Evolutionary conservation across 306 rosid species (phyloP).

Genomic region (Crataegus laevigata): DNA sequence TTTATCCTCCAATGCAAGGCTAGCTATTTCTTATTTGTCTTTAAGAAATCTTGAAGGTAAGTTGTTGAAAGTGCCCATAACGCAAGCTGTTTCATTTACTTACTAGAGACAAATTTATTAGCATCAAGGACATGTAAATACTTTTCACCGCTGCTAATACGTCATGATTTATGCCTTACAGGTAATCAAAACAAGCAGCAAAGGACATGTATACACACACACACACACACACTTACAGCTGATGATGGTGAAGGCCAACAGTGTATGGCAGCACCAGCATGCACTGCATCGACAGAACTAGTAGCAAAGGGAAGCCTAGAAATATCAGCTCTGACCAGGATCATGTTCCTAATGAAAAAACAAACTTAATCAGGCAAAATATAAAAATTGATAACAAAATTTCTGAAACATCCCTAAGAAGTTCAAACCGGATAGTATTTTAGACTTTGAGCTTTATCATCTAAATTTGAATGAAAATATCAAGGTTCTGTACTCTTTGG

Average conservation of each 20-base stretch:
- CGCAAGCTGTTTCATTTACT: not conserved
- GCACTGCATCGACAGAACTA: conserved; percentile 81
- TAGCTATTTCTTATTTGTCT: too few relatives aligned
- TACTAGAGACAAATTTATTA: not conserved
- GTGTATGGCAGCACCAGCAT: conserved; percentile 93
- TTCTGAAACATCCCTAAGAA: too few relatives aligned
- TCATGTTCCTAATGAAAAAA: conserved; percentile 40
- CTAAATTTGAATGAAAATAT: conserved; percentile 7
- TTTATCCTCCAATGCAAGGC: too few relatives aligned
- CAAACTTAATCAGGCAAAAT: conserved; percentile 9
- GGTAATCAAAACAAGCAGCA: conserved; percentile 10
- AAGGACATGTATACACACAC: not conserved
- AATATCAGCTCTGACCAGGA: conserved; percentile 86
- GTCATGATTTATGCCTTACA: not conserved
- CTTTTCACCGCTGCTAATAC: not conserved
- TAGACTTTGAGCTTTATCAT: not conserved
- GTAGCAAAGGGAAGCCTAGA: conserved; percentile 89
- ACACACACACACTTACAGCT: conserved; percentile 45
- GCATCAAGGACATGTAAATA: not conserved
- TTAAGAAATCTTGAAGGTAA: too few relatives aligned
- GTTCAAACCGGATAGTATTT: too few relatives aligned
- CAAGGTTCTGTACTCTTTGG: conserved; percentile 52
- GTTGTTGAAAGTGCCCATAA: too few relatives aligned
- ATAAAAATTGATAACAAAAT: too few relatives aligned
- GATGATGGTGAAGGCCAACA: conserved; percentile 95